phyloP scores from a whole-genome alignment of 441 rosid species.

The Pelargonium citronellum region DNA sequence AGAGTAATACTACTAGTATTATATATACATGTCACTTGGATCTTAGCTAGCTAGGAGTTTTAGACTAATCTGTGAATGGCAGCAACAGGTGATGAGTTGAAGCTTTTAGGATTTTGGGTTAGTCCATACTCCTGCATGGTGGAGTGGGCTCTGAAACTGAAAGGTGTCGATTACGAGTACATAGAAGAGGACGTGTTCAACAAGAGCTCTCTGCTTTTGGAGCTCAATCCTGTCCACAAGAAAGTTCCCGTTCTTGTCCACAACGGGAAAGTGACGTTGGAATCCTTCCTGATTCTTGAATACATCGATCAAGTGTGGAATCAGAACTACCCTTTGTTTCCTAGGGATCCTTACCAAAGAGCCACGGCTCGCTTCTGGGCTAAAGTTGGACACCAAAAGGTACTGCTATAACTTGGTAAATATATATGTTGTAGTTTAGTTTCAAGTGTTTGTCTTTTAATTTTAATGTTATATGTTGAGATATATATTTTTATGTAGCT shows the following conservation, averaged over 20 bases:
- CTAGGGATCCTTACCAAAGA: conserved; percentile 32
- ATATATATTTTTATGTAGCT: conserved; percentile 19
- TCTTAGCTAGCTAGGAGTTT: no score
- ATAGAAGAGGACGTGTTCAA: conserved; percentile 29
- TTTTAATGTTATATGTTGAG: neutral
- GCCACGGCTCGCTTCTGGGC: conserved; percentile 39
- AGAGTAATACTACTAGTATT: no score
- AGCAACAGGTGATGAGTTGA: conserved; percentile 10
- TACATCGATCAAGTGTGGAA: conserved; percentile 37
- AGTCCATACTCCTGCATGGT: conserved; percentile 31
- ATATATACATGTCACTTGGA: no score
- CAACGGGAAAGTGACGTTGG: conserved; percentile 16
- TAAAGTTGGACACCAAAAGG: conserved; percentile 29
- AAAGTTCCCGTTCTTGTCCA: conserved; percentile 34
- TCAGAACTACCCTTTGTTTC: conserved; percentile 26
- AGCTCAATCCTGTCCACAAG: conserved; percentile 26
- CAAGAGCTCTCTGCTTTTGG: conserved; percentile 29
- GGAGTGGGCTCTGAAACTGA: conserved; percentile 35
- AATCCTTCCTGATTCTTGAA: conserved; percentile 34
- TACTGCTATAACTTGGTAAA: neutral
- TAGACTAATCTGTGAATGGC: no score
- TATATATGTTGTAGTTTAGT: neutral
- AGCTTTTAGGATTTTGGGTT: conserved; percentile 30
- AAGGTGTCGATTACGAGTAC: conserved; percentile 30
- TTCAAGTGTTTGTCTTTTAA: neutral